Evolutionary conservation across 768 basidiomycete species (phyloP), one percentile per base, ranked within the genome.

Genomic region (Cystoderma amianthinum): DNA sequence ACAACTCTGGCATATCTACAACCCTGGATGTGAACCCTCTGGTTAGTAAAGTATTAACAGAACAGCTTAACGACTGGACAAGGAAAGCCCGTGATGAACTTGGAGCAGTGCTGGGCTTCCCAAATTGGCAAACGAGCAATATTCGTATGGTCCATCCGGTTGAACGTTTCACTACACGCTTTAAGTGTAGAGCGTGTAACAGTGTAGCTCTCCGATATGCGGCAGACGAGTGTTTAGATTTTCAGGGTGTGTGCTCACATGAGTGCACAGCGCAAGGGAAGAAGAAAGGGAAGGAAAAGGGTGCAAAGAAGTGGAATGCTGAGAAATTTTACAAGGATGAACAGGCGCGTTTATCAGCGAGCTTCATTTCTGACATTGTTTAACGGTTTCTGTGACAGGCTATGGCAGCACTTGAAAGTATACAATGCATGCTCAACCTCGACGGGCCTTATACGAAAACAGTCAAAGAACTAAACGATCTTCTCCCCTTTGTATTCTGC

Each of bases 201-300:
- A 61, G 55, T 6, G 57, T 68, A 1, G 56, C 51, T 12, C 33
- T 22, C 3, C 52, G 48, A 30, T 64, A 69, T 47, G 56, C 50
- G 22, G 59, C 56, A 17, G 67, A 72, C 30, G 62, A 48, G 20
- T 74, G 76, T 49, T 57, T 86, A 38, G 72, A 78, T 50, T 80
- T 82, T 44, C 60, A 56, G 7, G 74, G 67, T 2, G 81, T 71
- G 2, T 85, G 82, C 56, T 60, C 58, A 30, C 85, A 87, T 48
- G 57, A 67, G 17, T 88, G 85, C 52, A n/a, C 38, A 33, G 56
- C 53, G 47, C 36, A 61, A 62, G 46, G 54, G 22, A 42, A 57
- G 44, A 51, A 43, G 43, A 45, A 43, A 34, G 48, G 48, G 16
- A 33, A 43, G 23, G 49, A 46, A 24, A 53, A 40, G 39, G 45